These are phyloP conservation scores for Endotrypanum monterogeii DNA, from an alignment of 208 protist species.

Conservation along the genomic window DNA sequence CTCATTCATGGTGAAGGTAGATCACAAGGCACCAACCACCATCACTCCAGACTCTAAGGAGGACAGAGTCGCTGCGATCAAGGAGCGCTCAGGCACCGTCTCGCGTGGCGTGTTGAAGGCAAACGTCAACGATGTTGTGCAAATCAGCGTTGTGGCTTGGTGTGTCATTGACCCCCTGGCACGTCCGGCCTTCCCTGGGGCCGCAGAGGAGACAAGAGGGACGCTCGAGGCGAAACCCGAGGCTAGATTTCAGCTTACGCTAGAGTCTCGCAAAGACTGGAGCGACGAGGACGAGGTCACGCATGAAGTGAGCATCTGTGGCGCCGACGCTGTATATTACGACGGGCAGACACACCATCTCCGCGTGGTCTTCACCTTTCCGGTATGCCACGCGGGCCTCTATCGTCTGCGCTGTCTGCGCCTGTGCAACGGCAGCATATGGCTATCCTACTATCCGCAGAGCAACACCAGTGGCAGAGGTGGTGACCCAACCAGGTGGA, in stretches of 20 bases:
- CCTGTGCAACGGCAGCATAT: slow-evolving; percentile 44
- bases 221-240: not conserved
- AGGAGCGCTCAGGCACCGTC: not conserved
- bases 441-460: slow-evolving; percentile 39
- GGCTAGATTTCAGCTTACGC: slow-evolving; percentile 35
- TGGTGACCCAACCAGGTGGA: not conserved
- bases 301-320: slow-evolving; percentile 58
- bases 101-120: slow-evolving; percentile 9
- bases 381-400: slow-evolving; percentile 63
- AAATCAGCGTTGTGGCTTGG: slow-evolving; percentile 28
- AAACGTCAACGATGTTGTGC: slow-evolving; percentile 39
- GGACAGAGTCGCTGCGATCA: not conserved
- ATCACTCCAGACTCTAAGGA: not conserved
- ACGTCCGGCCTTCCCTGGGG: not conserved
- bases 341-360: slow-evolving; percentile 35
- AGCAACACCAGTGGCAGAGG: not conserved
- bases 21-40: slow-evolving; percentile 2
- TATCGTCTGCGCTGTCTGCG: slow-evolving; percentile 59
- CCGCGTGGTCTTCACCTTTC: slow-evolving; percentile 41
- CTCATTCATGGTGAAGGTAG: slow-evolving; percentile 19
- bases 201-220: not conserved
- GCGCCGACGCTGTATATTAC: slow-evolving; percentile 28
- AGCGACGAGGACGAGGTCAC: slow-evolving; percentile 44
- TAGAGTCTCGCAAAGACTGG: slow-evolving; percentile 83
- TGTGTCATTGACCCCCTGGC: slow-evolving; percentile 39